A percentile compares a stretch with the other conserved stretches of the same genome.
Evolutionary conservation across 768 basidiomycete genomes (phyloP).

Genomic region (Scleroderma bovista): DNA sequence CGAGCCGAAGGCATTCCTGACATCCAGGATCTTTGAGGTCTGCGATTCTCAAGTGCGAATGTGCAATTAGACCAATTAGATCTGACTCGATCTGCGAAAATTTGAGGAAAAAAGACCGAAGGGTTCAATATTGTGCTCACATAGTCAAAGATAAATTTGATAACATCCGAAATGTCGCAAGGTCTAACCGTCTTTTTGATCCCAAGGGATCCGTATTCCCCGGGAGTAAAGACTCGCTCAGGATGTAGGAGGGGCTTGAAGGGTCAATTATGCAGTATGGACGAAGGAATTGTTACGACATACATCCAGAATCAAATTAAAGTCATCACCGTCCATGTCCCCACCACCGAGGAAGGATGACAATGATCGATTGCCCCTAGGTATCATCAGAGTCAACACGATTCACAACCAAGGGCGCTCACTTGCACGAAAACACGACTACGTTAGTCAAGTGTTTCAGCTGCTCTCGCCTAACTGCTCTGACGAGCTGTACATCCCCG

Average conservation of each 20-base stretch:
- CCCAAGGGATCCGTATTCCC: constrained; percentile 34
- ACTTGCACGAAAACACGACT: constrained; percentile 49
- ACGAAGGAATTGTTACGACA: constrained; percentile 6
- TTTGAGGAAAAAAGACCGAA: neutral
- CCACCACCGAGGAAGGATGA: constrained; percentile 48
- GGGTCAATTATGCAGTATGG: constrained; percentile 1
- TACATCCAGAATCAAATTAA: constrained; percentile 43
- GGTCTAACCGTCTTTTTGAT: constrained; percentile 27
- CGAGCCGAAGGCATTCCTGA: constrained; percentile 34
- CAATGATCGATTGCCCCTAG: constrained; percentile 38
- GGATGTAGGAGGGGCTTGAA: constrained; percentile 29
- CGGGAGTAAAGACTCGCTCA: constrained; percentile 19
- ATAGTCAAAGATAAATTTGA: constrained; percentile 44
- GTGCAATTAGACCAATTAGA: constrained; percentile 37
- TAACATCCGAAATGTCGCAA: constrained; percentile 39
- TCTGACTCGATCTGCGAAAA: constrained; percentile 31
- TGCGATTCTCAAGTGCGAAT: constrained; percentile 38
- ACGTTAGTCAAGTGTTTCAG: constrained; percentile 39
- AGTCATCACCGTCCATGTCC: constrained; percentile 50
- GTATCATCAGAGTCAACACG: constrained; percentile 1
- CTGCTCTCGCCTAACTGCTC: constrained; percentile 36
- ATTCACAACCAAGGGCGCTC: constrained; percentile 6
- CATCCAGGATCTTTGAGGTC: constrained; percentile 35
- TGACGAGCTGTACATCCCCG: constrained; percentile 39
- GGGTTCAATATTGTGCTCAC: constrained; percentile 21